Evolutionary conservation across 1,284 basidiomycete species (phyloP).

Genomic region (Sanghuangporus sanghuang): DNA sequence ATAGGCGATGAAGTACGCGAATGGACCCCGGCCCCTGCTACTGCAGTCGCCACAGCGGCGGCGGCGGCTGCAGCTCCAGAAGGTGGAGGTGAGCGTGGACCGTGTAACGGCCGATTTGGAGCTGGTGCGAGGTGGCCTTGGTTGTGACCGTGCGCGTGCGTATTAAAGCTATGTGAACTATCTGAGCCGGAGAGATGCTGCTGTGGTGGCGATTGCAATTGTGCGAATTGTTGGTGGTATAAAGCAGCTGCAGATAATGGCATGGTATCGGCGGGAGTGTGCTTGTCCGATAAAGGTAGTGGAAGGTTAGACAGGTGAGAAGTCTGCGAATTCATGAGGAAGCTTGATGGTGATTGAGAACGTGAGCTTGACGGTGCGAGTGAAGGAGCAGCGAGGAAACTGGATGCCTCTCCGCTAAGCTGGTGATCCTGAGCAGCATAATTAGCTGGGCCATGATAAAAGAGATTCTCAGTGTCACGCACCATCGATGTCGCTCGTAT

Average conservation of each 20-base stretch:
- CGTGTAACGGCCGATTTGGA: constrained; percentile 61
- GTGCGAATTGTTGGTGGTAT: constrained; percentile 7
- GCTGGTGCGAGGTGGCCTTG: constrained; percentile 43
- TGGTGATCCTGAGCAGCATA: not conserved
- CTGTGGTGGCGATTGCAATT: constrained; percentile 10
- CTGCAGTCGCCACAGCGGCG: constrained; percentile 40
- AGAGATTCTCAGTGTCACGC: not conserved
- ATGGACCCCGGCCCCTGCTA: constrained; percentile 16
- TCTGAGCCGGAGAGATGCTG: constrained; percentile 16
- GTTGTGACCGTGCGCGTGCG: constrained; percentile 18
- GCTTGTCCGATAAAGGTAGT: not conserved
- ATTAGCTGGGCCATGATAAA: not conserved
- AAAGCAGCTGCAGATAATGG: not conserved
- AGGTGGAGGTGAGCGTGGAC: constrained; percentile 56
- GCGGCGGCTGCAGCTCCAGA: constrained; percentile 42
- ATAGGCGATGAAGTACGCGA: constrained; percentile 14
- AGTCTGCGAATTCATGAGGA: not conserved
- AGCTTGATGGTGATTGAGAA: constrained; percentile 15
- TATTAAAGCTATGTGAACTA: constrained; percentile 20
- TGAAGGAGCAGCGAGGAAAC: constrained; percentile 8
- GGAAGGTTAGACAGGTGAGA: not conserved
- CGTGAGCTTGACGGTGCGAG: constrained; percentile 21
- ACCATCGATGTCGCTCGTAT: constrained; percentile 52
- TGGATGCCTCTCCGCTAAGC: not conserved
- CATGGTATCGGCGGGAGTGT: not conserved